Evolutionary conservation across 2,329 filamentous ascomycete species (phyloP).

Genomic region (Stemphylium beticola): DNA sequence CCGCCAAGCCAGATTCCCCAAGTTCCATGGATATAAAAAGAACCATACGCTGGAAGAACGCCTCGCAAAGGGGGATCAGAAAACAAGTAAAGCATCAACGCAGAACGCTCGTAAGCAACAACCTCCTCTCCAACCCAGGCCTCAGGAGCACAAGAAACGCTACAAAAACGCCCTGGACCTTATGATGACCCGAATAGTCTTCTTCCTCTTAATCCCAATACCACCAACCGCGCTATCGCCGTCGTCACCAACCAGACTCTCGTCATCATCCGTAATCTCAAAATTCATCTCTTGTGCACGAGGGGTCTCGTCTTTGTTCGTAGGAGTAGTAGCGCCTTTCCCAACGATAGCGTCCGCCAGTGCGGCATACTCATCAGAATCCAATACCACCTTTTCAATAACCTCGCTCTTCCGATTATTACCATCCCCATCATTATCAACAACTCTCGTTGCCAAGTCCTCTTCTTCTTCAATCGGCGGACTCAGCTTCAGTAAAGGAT

Average conservation of each 20-base stretch:
- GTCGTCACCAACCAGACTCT: conserved; percentile 22
- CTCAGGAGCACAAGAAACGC: background rate
- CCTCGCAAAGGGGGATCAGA: background rate
- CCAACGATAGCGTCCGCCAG: conserved; percentile 5
- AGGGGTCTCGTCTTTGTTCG: background rate
- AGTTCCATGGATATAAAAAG: conserved; percentile 4
- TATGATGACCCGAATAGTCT: conserved; percentile 43
- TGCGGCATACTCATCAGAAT: conserved; percentile 11
- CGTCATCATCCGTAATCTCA: conserved; percentile 28
- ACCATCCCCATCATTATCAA: background rate
- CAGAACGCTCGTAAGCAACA: background rate
- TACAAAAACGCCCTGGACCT: conserved; percentile 45
- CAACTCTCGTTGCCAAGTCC: conserved; percentile 23
- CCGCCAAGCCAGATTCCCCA: background rate
- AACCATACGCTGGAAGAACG: background rate
- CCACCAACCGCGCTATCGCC: conserved; percentile 22
- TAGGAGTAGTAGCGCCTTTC: background rate
- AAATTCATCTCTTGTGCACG: conserved; percentile 25
- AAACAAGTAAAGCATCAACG: background rate
- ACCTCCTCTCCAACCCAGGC: background rate
- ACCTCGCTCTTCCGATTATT: conserved; percentile 5
- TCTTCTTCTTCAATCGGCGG: conserved; percentile 39
- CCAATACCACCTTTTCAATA: conserved; percentile 16
- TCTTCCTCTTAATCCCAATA: conserved; percentile 35
- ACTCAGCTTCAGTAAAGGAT: conserved; percentile 30